Evolutionary conservation across 1,139 yeast genomes (phyloP), one percentile per base, ranked within the genome.

Genomic region (Debaryomyces sp.): DNA sequence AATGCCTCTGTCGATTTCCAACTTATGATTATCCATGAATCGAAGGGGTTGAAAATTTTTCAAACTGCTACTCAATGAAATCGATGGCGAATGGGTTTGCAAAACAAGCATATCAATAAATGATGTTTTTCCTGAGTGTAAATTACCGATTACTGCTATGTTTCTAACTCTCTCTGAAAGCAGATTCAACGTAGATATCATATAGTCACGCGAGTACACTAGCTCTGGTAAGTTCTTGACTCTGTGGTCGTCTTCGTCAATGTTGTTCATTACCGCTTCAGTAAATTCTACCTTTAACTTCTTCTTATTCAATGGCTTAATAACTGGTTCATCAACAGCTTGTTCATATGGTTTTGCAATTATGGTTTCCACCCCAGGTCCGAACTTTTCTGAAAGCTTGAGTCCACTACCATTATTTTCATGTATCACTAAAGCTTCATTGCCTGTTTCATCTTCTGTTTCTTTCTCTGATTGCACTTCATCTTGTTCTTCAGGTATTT

Each of bases 91-190:
- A 62, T 90, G 96, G 0, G 96, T 84, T 47, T 84, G 83, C 5
- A 70, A 56, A 0, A 90, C 81, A 29, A 92, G 66, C 68, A 81
- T 66, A 61, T 91, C 97, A n/a, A 89, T 55, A 1, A 92, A 67
- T 0, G 90, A 75, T 0, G 98, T 88, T 67, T 95, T 94, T 2
- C 99, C 99, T n/a, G 89, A 83, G 58, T 89, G 89, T 2, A 88
- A 62, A 45, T 84, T 81, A 0, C 99, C 99, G n/a, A 86, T 82
- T 0, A 95, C 55, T 0, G 94, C 88, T n/a, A 92, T 70, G 63
- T 88, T 92, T 49, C 96, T 77, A 23, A 87, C 77, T 56, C 87
- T 82, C 13, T 83, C 84, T 0, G 96, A 91, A 1, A 81, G 58
- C 2, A 53, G 50, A 23, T 65, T 58, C 67, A 84, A 69, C 43